Evolutionary conservation across 2,329 filamentous ascomycete species (phyloP).

Genomic region (Kalmusia sp.): DNA sequence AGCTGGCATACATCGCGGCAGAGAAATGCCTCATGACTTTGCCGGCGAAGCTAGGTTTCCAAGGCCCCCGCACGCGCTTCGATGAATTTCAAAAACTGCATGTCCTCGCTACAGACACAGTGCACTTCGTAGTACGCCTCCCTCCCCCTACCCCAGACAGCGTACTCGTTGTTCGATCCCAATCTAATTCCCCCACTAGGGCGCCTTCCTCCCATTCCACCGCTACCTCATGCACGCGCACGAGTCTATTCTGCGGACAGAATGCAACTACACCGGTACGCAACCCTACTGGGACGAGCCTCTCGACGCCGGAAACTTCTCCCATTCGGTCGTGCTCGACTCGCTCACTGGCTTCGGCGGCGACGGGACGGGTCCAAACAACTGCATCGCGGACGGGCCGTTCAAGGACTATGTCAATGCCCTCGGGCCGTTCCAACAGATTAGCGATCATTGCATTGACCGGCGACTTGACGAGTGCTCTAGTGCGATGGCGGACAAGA

Average conservation of each 20-base stretch:
- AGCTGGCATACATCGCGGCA: constrained; percentile 9
- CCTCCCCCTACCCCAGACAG: not conserved
- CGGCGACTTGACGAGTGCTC: constrained; percentile 17
- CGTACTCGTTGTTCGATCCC: not conserved
- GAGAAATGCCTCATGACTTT: constrained; percentile 11
- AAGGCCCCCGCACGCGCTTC: not conserved
- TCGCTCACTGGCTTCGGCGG: constrained; percentile 25
- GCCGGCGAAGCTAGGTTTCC: constrained; percentile 1
- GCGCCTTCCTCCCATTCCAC: constrained; percentile 48
- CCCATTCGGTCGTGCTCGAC: constrained; percentile 18
- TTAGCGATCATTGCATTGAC: constrained; percentile 29
- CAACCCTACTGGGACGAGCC: constrained; percentile 39
- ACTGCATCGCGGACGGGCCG: constrained; percentile 26
- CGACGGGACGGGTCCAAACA: constrained; percentile 14
- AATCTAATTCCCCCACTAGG: not conserved
- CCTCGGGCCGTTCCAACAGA: constrained; percentile 17
- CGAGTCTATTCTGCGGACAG: constrained; percentile 34
- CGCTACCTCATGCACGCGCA: constrained; percentile 41
- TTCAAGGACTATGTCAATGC: constrained; percentile 26
- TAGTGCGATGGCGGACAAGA: constrained; percentile 4
- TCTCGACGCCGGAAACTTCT: constrained; percentile 27
- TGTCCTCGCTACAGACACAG: not conserved
- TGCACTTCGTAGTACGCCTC: constrained; percentile 7
- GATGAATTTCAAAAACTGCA: constrained; percentile 10
- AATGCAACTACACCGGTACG: constrained; percentile 41